phyloP scores from a whole-genome alignment of 179 eudicot species.

The Gypsophila paniculata region DNA sequence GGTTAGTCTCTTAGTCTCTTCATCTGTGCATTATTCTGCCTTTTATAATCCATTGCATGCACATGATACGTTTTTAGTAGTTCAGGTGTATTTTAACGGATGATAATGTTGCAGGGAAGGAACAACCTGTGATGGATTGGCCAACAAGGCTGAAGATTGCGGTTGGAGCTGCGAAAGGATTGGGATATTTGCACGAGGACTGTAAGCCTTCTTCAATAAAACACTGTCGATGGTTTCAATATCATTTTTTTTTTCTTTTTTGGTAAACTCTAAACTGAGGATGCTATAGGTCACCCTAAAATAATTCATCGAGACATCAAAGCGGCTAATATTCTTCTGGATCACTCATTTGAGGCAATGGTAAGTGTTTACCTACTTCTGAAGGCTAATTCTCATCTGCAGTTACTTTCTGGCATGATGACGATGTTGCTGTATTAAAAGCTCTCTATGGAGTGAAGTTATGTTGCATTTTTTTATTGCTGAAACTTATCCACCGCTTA shows the following conservation, averaged over 20 bases:
- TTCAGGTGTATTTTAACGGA: conserved; percentile 6
- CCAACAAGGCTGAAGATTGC: conserved; percentile 72
- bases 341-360: conserved; percentile 79
- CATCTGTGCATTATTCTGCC: not conserved
- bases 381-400: not conserved
- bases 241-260: not conserved
- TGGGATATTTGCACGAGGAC: conserved; percentile 92
- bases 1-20: conserved; percentile 44
- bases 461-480: not conserved
- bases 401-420: not conserved
- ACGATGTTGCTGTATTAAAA: not conserved
- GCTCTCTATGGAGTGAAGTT: not conserved
- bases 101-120: conserved; percentile 50
- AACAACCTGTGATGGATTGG: conserved; percentile 73
- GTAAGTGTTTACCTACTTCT: conserved; percentile 29
- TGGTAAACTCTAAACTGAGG: not conserved
- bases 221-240: not conserved
- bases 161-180: conserved; percentile 89
- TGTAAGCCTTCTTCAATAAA: conserved; percentile 49
- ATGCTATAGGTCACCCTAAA: conserved; percentile 72
- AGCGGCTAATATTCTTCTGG: conserved; percentile 83
- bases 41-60: not conserved
- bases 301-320: conserved; percentile 90
- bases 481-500: not conserved
- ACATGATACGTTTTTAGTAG: not conserved